A percentile compares a stretch with the other conserved stretches of the same genome.
These are phyloP conservation scores for Wolfiporia cocos DNA, from an alignment of 1,284 basidiomycete species.

Conservation along the genomic window DNA sequence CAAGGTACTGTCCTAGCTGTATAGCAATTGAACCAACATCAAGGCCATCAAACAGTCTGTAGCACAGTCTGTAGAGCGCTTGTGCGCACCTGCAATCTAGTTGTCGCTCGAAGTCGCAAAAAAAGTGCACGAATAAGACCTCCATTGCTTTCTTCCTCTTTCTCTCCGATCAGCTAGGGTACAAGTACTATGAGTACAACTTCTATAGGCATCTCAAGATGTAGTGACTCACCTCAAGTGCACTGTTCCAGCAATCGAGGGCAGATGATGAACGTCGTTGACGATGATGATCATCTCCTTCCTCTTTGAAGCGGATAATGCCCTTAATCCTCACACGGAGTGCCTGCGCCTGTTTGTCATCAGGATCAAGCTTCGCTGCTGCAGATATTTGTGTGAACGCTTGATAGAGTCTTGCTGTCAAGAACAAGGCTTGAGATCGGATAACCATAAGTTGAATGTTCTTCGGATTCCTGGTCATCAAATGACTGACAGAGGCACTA, in stretches of 20 bases:
- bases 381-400: constrained; percentile 5
- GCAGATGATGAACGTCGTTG: constrained; percentile 5
- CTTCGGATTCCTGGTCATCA: constrained; percentile 3
- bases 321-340: constrained; percentile 8
- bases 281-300: constrained; percentile 7
- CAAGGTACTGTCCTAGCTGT: constrained; percentile 6
- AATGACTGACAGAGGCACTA: neutral
- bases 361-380: constrained; percentile 13
- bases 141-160: constrained; percentile 11
- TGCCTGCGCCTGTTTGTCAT: constrained; percentile 6
- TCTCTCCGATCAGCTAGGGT: constrained; percentile 6
- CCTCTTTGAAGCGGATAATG: constrained; percentile 6
- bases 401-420: constrained; percentile 7
- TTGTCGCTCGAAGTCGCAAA: constrained; percentile 9
- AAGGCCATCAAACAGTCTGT: too few species aligned
- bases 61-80: too few species aligned
- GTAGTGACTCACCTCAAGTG: constrained; percentile 13
- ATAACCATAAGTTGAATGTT: constrained; percentile 7
- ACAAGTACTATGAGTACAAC: too few species aligned
- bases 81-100: constrained; percentile 9
- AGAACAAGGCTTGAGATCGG: constrained; percentile 9
- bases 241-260: constrained; percentile 6
- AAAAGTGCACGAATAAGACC: constrained; percentile 11
- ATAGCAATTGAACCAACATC: too few species aligned
- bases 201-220: too few species aligned